Evolutionary conservation across 305 asterid genomes (phyloP), one percentile per base, ranked within the genome.

Genomic region (Lippia alba): DNA sequence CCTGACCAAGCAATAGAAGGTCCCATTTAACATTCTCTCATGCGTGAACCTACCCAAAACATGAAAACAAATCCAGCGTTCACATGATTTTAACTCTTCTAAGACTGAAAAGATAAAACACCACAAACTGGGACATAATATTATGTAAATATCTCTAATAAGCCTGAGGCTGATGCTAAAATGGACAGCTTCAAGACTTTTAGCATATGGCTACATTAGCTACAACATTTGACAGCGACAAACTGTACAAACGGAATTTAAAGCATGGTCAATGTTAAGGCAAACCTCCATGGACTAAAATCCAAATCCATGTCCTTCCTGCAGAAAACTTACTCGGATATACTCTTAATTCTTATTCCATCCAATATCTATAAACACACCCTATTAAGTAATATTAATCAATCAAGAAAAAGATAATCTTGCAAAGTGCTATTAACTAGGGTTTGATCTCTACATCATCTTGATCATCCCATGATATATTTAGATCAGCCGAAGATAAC

Each of bases 401-500:
- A 36, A 36, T 36, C 41, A 36, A 36, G 41, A 36, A 36, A 8
- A 36, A 36, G 9, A 36, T 14, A 50, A 60, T 68, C 62, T 24
- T 5, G 54, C n/a, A 17, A 2, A 30, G 17, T 12, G 15, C 6
- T 0, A 10, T 34, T 74, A n/a, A n/a, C n/a, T 80, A 87, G 8
- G 85, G 92, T 62, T 85, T 89, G 63, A 83, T 86, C 77, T 85
- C 82, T 15, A 56, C 70, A n/a, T 56, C 74, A 9, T 16, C 24
- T 4, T 80, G 87, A 46, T 80, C 91, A 65, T 86, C 91, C 96
- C 96, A 88, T 44, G 85, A 66, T 24, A 78, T 60, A 66, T 91
- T 83, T 33, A 90, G 79, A 79, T 90, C 97, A 48, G 89, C 80
- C 5, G 92, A 81, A 62, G 79, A 63, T 53, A 85, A 80, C 12